Evolutionary conservation across 768 basidiomycete species (phyloP), one percentile per base, ranked within the genome.

Genomic region (Kockovaella imperatae): DNA sequence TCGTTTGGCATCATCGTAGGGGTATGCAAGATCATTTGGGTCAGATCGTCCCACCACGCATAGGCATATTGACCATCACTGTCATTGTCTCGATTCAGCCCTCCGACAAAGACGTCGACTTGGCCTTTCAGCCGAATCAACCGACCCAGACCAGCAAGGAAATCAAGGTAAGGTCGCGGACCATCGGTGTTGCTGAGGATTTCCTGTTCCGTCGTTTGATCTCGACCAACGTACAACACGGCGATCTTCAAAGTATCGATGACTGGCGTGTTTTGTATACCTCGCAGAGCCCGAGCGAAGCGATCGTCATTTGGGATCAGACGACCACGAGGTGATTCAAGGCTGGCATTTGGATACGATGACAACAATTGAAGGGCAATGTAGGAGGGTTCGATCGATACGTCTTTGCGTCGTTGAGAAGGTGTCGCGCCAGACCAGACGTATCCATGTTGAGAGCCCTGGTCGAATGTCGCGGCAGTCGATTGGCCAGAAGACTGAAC

Each of bases 41-140:
- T 82, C 42, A 96, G 90, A 62, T 96, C 90, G 69, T 97, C 90
- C 87, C 91, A 95, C 91, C 93, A 99, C 0, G 91, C 89, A 66
- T 97, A 97, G 0, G 93, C 87, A 64, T 91, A 95, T 70, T 90
- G 86, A 13, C 95, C 95, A 62, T 99, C 90, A 60, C 85, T 80
- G 52, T 89, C 86, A 36, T 58, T 59, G 28, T 70, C 62, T 6
- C 87, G 81, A 63, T 89, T 84, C 21, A 97, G 77, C 3, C 89
- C 87, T 6, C 91, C 95, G 2, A 86, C 85, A 68, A 91, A 95
- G 15, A 97, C 82, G 64, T 93, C 90, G 8, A 84, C 77, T 69
- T 93, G 89, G 8, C 87, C 88, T 15, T 87, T 82, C 17, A 96
- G 75, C 56, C 85, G 81, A 68, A 96, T 87, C 48, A 97, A 76